phyloP scores from a whole-genome alignment of 495 filamentous ascomycete genomes.

The Talaromyces proteolyticus region DNA sequence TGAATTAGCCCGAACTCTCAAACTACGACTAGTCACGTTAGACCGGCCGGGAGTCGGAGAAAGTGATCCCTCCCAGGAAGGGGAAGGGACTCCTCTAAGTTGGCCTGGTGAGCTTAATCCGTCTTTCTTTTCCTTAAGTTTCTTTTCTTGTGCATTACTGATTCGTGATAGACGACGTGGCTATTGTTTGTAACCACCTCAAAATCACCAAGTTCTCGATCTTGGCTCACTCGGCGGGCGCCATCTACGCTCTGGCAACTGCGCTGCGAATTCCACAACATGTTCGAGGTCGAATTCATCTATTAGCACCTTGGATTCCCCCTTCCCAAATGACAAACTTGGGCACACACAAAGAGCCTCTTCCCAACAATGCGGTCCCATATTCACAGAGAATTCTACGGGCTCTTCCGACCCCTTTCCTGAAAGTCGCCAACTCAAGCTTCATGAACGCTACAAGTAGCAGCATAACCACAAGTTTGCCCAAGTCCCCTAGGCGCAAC shows the following conservation, averaged over 20 bases:
- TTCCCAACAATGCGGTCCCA: constrained; percentile 78
- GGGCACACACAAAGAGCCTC: constrained; percentile 64
- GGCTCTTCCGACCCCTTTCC: constrained; percentile 81
- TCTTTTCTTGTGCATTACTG: constrained; percentile 7
- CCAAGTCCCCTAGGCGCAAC: constrained; percentile 59
- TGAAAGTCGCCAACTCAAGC: constrained; percentile 90
- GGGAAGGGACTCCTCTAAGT: constrained; percentile 76
- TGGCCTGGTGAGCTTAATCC: constrained; percentile 72
- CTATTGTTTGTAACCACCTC: constrained; percentile 86
- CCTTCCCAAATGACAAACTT: constrained; percentile 91
- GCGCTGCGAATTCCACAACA: constrained; percentile 94
- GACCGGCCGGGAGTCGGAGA: constrained; percentile 94
- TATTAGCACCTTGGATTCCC: constrained; percentile 96
- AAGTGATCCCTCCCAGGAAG: constrained; percentile 76
- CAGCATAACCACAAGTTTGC: constrained; percentile 78
- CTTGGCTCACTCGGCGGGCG: constrained; percentile 93
- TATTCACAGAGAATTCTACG: constrained; percentile 88
- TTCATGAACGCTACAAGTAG: constrained; percentile 91
- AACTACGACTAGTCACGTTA: constrained; percentile 84
- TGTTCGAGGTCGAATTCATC: constrained; percentile 89
- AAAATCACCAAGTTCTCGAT: constrained; percentile 97
- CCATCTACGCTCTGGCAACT: constrained; percentile 95
- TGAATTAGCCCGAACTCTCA: constrained; percentile 84
- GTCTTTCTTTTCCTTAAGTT: neutral
- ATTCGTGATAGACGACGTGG: constrained; percentile 70